Conservation (phyloP, 768 basidiomycete genomes). For the Strobilomyces confusus region DNA sequence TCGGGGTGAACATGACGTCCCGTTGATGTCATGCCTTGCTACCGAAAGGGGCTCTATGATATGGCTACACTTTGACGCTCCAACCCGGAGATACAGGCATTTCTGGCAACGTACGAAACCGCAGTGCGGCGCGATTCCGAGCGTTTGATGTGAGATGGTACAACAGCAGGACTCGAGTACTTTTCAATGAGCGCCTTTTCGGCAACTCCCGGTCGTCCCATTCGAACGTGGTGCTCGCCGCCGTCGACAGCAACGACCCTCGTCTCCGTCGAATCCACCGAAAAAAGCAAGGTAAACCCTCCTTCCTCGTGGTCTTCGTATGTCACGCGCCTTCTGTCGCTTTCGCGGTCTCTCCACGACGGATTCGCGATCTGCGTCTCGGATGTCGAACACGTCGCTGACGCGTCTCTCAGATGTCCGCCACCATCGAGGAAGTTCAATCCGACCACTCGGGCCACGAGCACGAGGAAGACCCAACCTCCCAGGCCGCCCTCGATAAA, state of each 20-base stretch:
- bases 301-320: background rate
- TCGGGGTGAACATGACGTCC: background rate
- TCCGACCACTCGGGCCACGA: conserved; percentile 80
- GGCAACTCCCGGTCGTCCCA: conserved; percentile 26
- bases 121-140: background rate
- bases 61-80: background rate
- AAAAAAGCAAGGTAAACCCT: conserved; percentile 21
- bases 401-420: conserved; percentile 55
- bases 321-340: background rate
- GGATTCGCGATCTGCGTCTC: conserved; percentile 26
- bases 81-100: background rate
- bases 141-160: background rate
- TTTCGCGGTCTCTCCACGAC: conserved; percentile 9
- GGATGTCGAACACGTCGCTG: conserved; percentile 31
- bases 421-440: conserved; percentile 71
- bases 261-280: conserved; percentile 9
- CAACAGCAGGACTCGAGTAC: no score
- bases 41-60: conserved; percentile 6
- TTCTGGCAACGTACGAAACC: background rate
- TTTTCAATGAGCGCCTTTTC: conserved; percentile 3
- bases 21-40: conserved; percentile 3
- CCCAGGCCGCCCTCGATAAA: conserved; percentile 82
- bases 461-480: conserved; percentile 79
- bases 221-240: conserved; percentile 24
- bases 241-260: conserved; percentile 29